A percentile compares a stretch with the other conserved stretches of the same genome.
Conservation (phyloP, 169 alveolate genomes). For the Pseudocohnilembus persalinus region DNA sequence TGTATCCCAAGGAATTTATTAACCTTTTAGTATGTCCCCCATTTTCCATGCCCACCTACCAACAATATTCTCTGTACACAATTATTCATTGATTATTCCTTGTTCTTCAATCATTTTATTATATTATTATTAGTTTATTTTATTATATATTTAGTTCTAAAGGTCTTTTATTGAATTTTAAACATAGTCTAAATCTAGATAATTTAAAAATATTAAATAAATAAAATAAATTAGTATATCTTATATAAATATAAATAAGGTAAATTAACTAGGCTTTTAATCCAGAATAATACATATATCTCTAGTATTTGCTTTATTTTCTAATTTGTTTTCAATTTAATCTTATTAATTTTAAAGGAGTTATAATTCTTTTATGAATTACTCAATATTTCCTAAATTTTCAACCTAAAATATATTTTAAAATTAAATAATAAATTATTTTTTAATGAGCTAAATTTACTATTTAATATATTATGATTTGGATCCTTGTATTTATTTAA, state of each 20-base stretch:
- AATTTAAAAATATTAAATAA: neutral
- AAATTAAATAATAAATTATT: no score
- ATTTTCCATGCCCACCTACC: slow-evolving; percentile 88
- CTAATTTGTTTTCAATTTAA: no score
- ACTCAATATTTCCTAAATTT: no score
- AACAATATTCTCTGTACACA: slow-evolving; percentile 79
- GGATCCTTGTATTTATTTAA: no score
- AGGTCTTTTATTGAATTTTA: slow-evolving; percentile 24
- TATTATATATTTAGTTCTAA: slow-evolving; percentile 2
- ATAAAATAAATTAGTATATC: neutral
- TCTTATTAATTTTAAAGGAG: no score
- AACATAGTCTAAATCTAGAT: slow-evolving; percentile 43
- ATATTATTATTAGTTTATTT: slow-evolving; percentile 37
- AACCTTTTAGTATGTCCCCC: slow-evolving; percentile 70
- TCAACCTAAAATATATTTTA: no score
- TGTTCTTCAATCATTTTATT: slow-evolving; percentile 59
- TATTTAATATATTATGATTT: no score
- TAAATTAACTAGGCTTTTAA: neutral
- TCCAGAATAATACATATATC: no score
- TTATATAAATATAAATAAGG: no score
- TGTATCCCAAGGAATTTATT: slow-evolving; percentile 85
- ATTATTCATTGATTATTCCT: slow-evolving; percentile 67
- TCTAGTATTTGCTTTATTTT: no score
- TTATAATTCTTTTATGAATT: no score
- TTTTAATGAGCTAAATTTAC: no score